Evolutionary conservation across 2,329 filamentous ascomycete species (phyloP), one percentile per base, ranked within the genome.

Genomic region (Stylonectria norvegica): DNA sequence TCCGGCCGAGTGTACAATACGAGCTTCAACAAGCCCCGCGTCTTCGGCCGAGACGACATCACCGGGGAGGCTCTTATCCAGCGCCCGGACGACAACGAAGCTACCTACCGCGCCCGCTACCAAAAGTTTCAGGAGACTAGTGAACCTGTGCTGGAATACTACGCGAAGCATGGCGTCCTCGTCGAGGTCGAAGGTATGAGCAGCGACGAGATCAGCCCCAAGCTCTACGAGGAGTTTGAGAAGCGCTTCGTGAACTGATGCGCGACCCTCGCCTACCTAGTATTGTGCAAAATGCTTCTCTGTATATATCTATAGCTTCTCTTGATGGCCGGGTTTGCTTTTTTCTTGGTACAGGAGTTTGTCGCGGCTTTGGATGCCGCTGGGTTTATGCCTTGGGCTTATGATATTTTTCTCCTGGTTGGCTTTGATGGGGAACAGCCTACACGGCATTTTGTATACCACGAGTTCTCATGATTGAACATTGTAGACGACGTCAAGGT

Each of bases 1-100:
- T 95, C 89, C 0, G 93, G 93, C 2, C 78, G 93, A 19, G 85
- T 96, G 12, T 98, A 98, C 73, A 98, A 98, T 64, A 94, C 89
- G 3, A 83, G 83, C 0, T 98, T 95, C 71, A 89, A 97, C 60
- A 77, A 86, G 6, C 93, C 93, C 1, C 85, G 83, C 51, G 81
- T 90, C 2, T 67, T 80, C 0, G 91, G 93, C 18, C 79, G 75
- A 52, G 93, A 98, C 65, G 93, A 98, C 63, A 61, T 96, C 34
- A 98, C 93, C 0, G 93, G 93, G 12, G 93, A 98, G 62, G 72
- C 76, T 16, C 73, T 98, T 47, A 83, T 85, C 5, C 85, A 94
- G 61, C 76, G 93, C 40, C 73, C 83, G 6, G 93, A 98, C 59
- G 93, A 98, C 61, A 85, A 82, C 42, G 85, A 93, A 53, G 84